phyloP scores from a whole-genome alignment of 2,329 filamentous ascomycete genomes.

The Bretziella fagacearum region DNA sequence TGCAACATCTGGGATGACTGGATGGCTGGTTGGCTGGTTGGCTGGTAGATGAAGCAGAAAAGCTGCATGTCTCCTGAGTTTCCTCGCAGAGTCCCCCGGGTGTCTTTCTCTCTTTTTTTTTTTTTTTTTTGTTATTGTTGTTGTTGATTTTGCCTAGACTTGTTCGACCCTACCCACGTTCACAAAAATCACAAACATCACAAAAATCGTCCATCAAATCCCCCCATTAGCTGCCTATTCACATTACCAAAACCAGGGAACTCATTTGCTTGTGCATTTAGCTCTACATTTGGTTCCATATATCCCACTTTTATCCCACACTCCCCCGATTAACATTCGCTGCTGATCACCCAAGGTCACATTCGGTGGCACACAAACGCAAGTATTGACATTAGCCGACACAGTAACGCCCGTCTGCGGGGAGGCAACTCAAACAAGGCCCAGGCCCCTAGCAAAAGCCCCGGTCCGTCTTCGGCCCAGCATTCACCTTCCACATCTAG shows the following conservation, averaged over 20 bases:
- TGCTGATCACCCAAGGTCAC: not conserved
- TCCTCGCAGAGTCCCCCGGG: not conserved
- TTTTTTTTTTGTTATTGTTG: not conserved
- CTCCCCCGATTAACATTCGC: not conserved
- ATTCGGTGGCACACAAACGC: not conserved
- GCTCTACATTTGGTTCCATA: not conserved
- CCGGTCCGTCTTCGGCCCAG: slow-evolving; percentile 30
- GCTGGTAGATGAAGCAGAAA: slow-evolving; percentile 7
- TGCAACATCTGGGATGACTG: slow-evolving; percentile 11
- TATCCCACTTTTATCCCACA: not conserved
- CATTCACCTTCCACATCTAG: slow-evolving; percentile 22
- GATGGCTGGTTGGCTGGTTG: too few species aligned
- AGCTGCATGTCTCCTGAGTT: slow-evolving; percentile 12
- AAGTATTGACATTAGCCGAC: slow-evolving; percentile 15
- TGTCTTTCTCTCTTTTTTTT: not conserved
- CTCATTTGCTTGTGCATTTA: too few species aligned
- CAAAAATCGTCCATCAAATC: too few species aligned
- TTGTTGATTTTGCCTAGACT: not conserved
- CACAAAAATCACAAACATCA: too few species aligned
- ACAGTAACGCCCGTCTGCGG: slow-evolving; percentile 19
- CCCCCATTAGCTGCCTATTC: too few species aligned
- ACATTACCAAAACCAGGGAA: too few species aligned
- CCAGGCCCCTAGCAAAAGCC: slow-evolving; percentile 35
- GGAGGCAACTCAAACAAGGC: slow-evolving; percentile 23
- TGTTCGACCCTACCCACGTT: too few species aligned